Base-by-base conservation (phyloP, 495 filamentous ascomycete species). In the Penicillium antarcticum region DNA sequence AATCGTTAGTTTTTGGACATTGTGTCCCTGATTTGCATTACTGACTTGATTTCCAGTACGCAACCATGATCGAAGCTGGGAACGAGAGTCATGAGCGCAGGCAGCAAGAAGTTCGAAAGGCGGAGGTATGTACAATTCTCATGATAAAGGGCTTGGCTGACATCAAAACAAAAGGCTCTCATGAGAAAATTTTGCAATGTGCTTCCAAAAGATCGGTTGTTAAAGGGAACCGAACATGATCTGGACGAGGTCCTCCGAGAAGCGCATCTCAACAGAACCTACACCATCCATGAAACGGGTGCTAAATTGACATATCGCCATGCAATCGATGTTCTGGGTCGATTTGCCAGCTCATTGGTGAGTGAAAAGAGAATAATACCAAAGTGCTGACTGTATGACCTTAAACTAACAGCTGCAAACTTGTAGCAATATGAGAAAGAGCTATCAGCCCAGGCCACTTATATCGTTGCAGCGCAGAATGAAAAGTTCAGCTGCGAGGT, bases 301-400 rank as follows among this genome's bases (percentile, higher is more conserved):
- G 94, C 94, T 4, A 91, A 82, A 55, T 71, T 97, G 49, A 96
- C 83, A 13, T 95, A 91, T 63, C 76, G 79, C 48, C 83, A 85
- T 45, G 87, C 87, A 44, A 75, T 90, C 5, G 69, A 73, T 5
- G 73, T 87, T 34, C 76, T 96, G 16, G 79, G 80, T 23, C 79
- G 83, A 51, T 89, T 85, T 69, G 76, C 80, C 26, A 71, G 67
- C 13, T 80, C 78, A 40, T 62, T 85, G 63, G 80, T 82, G 52
- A 60, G 79, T 66, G 17, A 37, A 24, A 6, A 10, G 10, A 7
- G 5, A 19, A 37, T 17, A 2, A 37, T 36, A 29, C 0, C 26
- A 29, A 4, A 29, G 5, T 29, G 9, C 0, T 29, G 26, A 29
- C 26, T 29, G 9, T 29, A 29, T 10, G 2, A 1, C 26, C 0